These are phyloP conservation scores for Debaryomyces hansenii DNA, from an alignment of 805 yeast species.

Conservation along the genomic window DNA sequence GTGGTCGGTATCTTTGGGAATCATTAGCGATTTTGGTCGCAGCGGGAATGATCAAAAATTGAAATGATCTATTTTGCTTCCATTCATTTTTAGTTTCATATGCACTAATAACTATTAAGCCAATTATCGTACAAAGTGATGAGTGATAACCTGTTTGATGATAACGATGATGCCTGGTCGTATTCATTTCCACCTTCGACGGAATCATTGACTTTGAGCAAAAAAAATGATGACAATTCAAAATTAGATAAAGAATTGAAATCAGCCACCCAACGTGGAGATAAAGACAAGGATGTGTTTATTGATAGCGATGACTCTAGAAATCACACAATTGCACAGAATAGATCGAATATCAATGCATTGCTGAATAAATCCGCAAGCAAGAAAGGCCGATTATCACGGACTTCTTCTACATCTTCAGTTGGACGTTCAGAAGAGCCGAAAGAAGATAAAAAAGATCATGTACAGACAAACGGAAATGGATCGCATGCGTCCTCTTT, in stretches of 20 bases:
- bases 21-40: not conserved
- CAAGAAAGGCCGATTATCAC: too few species aligned
- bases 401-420: not conserved
- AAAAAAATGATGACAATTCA: not conserved
- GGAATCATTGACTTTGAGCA: conserved; percentile 23
- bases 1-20: not conserved
- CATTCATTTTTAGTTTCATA: not conserved
- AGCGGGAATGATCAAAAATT: not conserved
- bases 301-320: not conserved
- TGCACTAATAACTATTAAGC: not conserved
- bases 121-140: not conserved
- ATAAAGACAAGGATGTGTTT: not conserved
- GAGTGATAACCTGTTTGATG: conserved; percentile 16
- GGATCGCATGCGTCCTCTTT: conserved; percentile 6
- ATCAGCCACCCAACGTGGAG: not conserved
- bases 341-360: too few species aligned
- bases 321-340: too few species aligned
- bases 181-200: conserved; percentile 39
- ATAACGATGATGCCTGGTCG: conserved; percentile 43
- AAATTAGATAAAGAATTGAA: not conserved
- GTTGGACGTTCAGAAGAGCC: not conserved
- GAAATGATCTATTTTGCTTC: not conserved
- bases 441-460: conserved; percentile 1
- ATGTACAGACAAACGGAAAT: not conserved
- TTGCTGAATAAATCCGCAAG: too few species aligned